Evolutionary conservation across 257 asterid species (phyloP).

Genomic region (Solanum chaucha): DNA sequence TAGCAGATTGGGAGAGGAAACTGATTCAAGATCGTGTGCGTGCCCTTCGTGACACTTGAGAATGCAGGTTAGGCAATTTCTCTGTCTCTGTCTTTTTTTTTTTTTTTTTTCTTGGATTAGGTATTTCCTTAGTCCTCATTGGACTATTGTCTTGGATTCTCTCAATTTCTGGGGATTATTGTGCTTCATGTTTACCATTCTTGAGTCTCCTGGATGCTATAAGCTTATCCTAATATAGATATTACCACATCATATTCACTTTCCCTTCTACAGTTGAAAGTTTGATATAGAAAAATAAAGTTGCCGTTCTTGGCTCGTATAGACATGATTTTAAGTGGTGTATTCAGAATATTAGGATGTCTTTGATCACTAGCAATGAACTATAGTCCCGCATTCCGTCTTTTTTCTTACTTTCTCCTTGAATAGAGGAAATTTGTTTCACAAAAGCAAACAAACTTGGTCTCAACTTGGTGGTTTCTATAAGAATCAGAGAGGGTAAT

Average conservation of each 20-base stretch:
- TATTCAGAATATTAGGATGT: not conserved
- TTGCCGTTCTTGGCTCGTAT: not conserved
- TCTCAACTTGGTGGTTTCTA: not conserved
- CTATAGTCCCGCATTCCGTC: not conserved
- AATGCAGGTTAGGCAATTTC: not conserved
- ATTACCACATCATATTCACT: not conserved
- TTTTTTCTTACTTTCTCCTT: not conserved
- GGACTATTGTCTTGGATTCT: not conserved
- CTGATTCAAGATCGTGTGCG: constrained; percentile 67
- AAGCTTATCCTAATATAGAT: not conserved
- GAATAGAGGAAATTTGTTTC: not conserved
- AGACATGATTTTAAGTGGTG: not conserved
- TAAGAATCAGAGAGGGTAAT: not conserved
- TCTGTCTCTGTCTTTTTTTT: not conserved
- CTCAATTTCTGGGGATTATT: not conserved
- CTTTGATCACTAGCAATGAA: not conserved
- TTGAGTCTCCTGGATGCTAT: not conserved
- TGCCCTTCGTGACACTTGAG: constrained; percentile 43
- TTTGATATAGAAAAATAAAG: not conserved
- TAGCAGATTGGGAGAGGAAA: constrained; percentile 79
- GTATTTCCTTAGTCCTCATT: not conserved
- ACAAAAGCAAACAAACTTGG: not conserved
- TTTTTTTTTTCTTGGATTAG: not conserved
- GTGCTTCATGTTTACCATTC: not conserved
- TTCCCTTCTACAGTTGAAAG: not conserved